These are phyloP conservation scores for Ceratobasidium sp. DNA, from an alignment of 1,284 basidiomycete species.

Conservation along the genomic window DNA sequence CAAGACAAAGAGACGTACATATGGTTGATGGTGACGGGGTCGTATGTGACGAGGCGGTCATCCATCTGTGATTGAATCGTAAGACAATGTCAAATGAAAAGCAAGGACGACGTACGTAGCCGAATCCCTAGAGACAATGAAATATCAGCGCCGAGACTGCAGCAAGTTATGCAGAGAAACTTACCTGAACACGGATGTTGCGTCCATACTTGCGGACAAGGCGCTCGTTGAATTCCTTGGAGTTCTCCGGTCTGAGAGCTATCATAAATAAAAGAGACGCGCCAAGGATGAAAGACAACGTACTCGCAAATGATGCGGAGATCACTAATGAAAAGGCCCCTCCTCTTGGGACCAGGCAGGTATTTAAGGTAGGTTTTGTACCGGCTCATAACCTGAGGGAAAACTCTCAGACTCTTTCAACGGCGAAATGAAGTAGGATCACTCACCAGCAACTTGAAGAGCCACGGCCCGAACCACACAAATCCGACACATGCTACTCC, in stretches of 20 bases:
- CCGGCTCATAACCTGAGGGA: constrained; percentile 9
- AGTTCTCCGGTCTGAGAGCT: constrained; percentile 40
- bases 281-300: not conserved
- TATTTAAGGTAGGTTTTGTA: constrained; percentile 41
- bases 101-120: constrained; percentile 2
- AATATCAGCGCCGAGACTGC: not conserved
- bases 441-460: constrained; percentile 31
- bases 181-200: constrained; percentile 43
- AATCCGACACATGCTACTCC: constrained; percentile 19
- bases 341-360: constrained; percentile 42
- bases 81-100: not conserved
- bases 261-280: not conserved
- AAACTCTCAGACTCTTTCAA: not conserved
- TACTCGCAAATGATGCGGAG: constrained; percentile 39
- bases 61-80: constrained; percentile 39
- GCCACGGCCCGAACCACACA: constrained; percentile 16
- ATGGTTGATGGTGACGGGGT: constrained; percentile 46
- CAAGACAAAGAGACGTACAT: constrained; percentile 26
- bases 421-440: constrained; percentile 18
- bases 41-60: constrained; percentile 45
- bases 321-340: constrained; percentile 41
- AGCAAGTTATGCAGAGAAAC: not conserved
- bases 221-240: constrained; percentile 40
- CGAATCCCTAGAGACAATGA: not conserved
- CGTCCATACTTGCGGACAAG: constrained; percentile 43